Conservation (phyloP, 345 rosid species). For the Melaleuca alternifolia region DNA sequence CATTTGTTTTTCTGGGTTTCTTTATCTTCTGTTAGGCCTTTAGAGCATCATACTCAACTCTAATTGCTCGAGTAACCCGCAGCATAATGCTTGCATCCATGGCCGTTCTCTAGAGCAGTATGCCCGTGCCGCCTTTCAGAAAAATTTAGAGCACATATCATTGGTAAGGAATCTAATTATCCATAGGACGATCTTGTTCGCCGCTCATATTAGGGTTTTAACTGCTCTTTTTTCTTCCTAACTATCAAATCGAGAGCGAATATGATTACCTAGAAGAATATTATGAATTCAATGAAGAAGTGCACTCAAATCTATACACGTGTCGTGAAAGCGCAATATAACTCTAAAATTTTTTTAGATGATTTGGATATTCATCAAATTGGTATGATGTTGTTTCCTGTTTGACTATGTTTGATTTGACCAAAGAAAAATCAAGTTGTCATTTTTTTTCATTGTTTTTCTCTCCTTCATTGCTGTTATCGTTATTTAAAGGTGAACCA, state of each 20-base stretch:
- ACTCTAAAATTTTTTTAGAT: not conserved
- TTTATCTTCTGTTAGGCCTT: too few relatives aligned
- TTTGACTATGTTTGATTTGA: not conserved
- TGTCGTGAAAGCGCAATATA: fast-evolving
- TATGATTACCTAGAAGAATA: too few relatives aligned
- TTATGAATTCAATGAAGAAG: too few relatives aligned
- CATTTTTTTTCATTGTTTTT: not conserved
- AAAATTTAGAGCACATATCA: not conserved
- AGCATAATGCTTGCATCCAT: not conserved
- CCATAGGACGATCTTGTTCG: not conserved
- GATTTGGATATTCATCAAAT: not conserved
- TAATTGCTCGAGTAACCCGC: not conserved
- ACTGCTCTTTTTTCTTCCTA: not conserved
- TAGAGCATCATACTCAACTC: fast-evolving
- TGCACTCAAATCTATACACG: fast-evolving
- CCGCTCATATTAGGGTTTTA: not conserved
- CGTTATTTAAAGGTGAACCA: not conserved
- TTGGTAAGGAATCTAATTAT: not conserved
- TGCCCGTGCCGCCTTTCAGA: not conserved
- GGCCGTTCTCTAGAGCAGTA: not conserved
- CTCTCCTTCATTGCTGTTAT: too few relatives aligned
- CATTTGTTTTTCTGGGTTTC: not conserved
- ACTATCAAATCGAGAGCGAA: not conserved
- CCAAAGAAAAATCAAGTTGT: not conserved
- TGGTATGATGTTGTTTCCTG: not conserved